Conservation (phyloP, 2,329 filamentous ascomycete genomes). For the Hypoxylon sp. region DNA sequence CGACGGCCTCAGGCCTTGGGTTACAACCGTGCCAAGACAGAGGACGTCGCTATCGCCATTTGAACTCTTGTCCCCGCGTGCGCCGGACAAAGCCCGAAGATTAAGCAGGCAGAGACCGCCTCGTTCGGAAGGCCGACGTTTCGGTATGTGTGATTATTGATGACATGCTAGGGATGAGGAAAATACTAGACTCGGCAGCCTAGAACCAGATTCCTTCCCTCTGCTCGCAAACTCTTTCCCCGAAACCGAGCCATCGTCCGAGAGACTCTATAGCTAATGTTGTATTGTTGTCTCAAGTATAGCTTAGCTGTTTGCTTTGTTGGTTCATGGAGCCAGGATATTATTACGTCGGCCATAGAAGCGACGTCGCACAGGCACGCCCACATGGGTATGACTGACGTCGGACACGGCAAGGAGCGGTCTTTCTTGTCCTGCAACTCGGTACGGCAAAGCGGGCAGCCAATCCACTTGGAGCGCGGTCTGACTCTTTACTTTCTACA, state of each 20-base stretch:
- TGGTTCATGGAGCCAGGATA: not conserved
- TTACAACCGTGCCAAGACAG: conserved; percentile 26
- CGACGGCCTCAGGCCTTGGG: conserved; percentile 12
- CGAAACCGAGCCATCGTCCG: not conserved
- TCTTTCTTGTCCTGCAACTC: conserved; percentile 1
- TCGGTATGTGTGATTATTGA: conserved; percentile 31
- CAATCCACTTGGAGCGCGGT: not conserved
- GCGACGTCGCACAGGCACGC: not conserved
- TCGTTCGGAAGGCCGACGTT: conserved; percentile 15
- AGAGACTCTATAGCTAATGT: not conserved
- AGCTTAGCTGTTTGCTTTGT: too few species aligned
- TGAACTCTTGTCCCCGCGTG: conserved; percentile 17
- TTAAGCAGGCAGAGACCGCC: conserved; percentile 24
- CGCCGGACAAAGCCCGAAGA: conserved; percentile 34
- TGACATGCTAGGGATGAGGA: too few species aligned
- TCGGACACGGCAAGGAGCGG: conserved; percentile 23
- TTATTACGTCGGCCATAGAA: conserved; percentile 8
- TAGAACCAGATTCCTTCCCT: conserved; percentile 12
- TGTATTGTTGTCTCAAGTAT: not conserved
- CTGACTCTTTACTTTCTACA: too few species aligned
- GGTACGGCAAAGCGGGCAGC: conserved; percentile 8
- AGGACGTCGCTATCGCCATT: conserved; percentile 36
- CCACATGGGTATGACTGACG: not conserved
- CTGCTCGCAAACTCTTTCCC: conserved; percentile 35
- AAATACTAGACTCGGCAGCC: too few species aligned